A percentile compares a stretch with the other conserved stretches of the same genome.
Evolutionary conservation across 1,284 basidiomycete genomes (phyloP).

Genomic region (Volvariella volvacea): DNA sequence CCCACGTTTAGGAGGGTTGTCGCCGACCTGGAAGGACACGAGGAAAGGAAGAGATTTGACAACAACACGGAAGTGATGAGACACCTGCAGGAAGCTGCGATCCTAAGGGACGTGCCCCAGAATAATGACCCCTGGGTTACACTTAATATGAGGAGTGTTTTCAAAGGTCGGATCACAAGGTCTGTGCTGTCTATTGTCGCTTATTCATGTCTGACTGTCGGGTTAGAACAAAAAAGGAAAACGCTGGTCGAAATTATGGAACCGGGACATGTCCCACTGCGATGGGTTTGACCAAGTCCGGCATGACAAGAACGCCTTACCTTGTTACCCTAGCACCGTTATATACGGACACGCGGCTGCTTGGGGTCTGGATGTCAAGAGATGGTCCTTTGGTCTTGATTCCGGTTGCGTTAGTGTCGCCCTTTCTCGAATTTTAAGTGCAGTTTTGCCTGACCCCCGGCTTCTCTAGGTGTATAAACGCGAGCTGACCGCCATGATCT

Average conservation of each 20-base stretch:
- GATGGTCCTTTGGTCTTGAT: conserved; percentile 78
- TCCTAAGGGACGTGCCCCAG: conserved; percentile 62
- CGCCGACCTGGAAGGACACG: background rate
- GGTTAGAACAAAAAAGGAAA: conserved; percentile 46
- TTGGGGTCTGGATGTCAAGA: conserved; percentile 69
- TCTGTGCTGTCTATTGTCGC: conserved; percentile 12
- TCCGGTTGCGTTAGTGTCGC: conserved; percentile 63
- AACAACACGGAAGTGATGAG: conserved; percentile 27
- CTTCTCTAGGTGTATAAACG: background rate
- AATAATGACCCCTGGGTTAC: conserved; percentile 71
- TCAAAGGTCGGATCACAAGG: conserved; percentile 47
- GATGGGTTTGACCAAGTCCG: conserved; percentile 34
- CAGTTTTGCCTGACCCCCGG: background rate
- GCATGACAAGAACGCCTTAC: conserved; percentile 21
- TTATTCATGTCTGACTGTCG: background rate
- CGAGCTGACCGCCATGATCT: background rate
- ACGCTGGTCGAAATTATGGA: conserved; percentile 75
- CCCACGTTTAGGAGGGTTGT: background rate
- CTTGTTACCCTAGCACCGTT: conserved; percentile 72
- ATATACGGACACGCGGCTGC: conserved; percentile 80
- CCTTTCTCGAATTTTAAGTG: background rate
- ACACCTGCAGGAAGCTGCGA: conserved; percentile 46
- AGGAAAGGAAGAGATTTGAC: background rate
- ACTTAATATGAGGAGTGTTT: conserved; percentile 71
- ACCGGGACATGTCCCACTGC: conserved; percentile 63